phyloP scores from a whole-genome alignment of 2,329 filamentous ascomycete genomes.

The Emmonsiellopsis sp. region DNA sequence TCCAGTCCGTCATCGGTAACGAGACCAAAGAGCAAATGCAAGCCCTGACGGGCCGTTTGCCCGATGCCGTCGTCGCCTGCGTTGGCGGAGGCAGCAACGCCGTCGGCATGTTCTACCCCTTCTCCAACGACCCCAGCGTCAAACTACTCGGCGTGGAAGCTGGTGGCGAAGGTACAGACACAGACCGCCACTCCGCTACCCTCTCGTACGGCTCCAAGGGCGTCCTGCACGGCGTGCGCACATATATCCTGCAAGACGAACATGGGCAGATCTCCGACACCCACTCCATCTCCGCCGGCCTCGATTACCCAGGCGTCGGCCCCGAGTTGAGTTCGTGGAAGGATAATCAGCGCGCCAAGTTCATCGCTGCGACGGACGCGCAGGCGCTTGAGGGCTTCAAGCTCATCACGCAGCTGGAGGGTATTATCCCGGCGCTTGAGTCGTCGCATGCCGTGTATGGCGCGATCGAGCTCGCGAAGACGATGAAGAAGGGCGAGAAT shows the following conservation, averaged over 20 bases:
- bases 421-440: constrained; percentile 94
- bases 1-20: constrained; percentile 91
- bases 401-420: constrained; percentile 76
- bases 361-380: constrained; percentile 83
- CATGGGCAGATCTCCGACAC: constrained; percentile 92
- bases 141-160: constrained; percentile 91
- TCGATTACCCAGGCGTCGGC: constrained; percentile 95
- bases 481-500: constrained; percentile 79
- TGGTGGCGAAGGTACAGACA: constrained; percentile 86
- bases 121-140: constrained; percentile 73
- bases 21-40: constrained; percentile 92
- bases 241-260: constrained; percentile 86
- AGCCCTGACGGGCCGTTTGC: constrained; percentile 74
- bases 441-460: constrained; percentile 88
- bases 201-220: constrained; percentile 79
- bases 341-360: constrained; percentile 75
- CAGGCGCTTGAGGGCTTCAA: constrained; percentile 84
- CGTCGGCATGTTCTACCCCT: constrained; percentile 96
- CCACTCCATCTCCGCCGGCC: constrained; percentile 89
- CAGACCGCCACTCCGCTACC: constrained; percentile 75
- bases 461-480: constrained; percentile 83
- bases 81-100: constrained; percentile 95
- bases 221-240: constrained; percentile 90
- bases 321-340: constrained; percentile 92
- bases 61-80: constrained; percentile 92